Percentiles rank a stretch among this genome's conserved stretches.
Conservation (phyloP, 129 eudicot genomes). For the Cynara cardunculus region DNA sequence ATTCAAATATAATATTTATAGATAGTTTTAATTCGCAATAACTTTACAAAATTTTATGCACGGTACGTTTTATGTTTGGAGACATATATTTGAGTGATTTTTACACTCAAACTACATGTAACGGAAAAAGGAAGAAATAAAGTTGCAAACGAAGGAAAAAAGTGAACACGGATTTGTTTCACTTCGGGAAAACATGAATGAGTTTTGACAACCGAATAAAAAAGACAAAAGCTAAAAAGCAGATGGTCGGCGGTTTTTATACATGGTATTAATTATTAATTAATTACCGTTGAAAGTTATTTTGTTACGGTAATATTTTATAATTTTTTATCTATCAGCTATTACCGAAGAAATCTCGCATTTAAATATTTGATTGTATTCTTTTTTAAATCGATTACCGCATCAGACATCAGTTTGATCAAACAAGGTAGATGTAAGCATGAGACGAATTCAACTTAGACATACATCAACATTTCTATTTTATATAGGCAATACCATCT, state of each 20-base stretch:
- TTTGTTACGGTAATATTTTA: neutral
- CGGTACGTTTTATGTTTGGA: neutral
- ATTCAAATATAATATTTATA: neutral
- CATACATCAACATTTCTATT: neutral
- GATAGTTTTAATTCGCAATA: neutral
- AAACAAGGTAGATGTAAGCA: neutral
- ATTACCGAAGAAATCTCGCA: neutral
- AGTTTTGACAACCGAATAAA: neutral
- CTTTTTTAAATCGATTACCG: neutral
- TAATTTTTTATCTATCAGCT: neutral
- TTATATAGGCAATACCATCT: neutral
- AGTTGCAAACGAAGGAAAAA: constrained; percentile 1
- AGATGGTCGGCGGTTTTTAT: neutral
- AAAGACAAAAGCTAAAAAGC: neutral
- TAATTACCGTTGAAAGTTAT: neutral
- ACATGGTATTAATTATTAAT: neutral
- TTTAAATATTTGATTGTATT: neutral
- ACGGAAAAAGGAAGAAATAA: constrained; percentile 6
- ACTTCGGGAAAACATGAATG: constrained; percentile 7
- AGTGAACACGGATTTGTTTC: neutral
- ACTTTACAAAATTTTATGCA: neutral
- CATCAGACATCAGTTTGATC: neutral
- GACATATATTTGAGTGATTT: neutral
- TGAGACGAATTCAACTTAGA: neutral
- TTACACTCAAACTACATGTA: constrained; percentile 1